Conservation (phyloP, 495 filamentous ascomycete species). For the Astrocystis sublimbata region DNA sequence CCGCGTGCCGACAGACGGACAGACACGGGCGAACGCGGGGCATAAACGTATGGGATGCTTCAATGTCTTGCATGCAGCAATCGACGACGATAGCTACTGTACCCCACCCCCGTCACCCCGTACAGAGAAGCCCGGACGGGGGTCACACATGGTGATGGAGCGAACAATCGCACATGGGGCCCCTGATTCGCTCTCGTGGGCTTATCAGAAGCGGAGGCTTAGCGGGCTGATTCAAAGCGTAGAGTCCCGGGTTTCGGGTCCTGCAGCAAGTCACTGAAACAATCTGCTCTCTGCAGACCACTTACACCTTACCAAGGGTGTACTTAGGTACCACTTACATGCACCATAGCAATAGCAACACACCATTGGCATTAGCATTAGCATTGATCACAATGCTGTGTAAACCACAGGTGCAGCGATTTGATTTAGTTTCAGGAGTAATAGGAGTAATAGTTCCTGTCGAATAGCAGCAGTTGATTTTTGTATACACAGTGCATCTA, state of each 20-base stretch:
- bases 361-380: not conserved
- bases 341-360: not conserved
- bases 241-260: not conserved
- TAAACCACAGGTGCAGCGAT: not conserved
- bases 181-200: not conserved
- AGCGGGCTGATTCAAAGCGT: not conserved
- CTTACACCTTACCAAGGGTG: not conserved
- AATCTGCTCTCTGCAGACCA: not conserved
- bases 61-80: not conserved
- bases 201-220: not conserved
- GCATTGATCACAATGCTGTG: not conserved
- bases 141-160: too few relatives aligned
- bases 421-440: not conserved
- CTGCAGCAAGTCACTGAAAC: constrained; percentile 1
- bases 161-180: not conserved
- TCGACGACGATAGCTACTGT: not conserved
- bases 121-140: too few relatives aligned
- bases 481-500: not conserved
- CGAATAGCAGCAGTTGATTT: too few relatives aligned
- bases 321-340: not conserved
- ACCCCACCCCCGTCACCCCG: not conserved
- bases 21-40: too few relatives aligned
- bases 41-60: not conserved
- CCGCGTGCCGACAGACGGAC: too few relatives aligned
- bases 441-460: not conserved